These are phyloP conservation scores for Leptographium lundbergii DNA, from an alignment of 2,329 filamentous ascomycete species.

Conservation along the genomic window DNA sequence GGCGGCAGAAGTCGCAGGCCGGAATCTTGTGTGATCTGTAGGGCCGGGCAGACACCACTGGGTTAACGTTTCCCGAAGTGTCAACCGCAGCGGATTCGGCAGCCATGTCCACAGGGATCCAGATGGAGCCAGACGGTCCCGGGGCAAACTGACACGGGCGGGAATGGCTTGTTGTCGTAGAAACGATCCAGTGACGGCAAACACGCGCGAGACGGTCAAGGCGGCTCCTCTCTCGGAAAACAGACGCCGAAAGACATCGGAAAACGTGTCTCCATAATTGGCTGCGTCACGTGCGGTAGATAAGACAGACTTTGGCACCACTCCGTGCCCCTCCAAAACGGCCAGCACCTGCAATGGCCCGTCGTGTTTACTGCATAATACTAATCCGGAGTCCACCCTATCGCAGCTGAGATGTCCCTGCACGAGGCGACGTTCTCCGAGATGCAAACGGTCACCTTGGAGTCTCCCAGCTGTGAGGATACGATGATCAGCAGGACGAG, in stretches of 20 bases:
- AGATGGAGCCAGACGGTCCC: neutral
- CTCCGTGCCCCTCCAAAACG: no score
- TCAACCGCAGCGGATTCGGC: neutral
- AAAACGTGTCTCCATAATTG: neutral
- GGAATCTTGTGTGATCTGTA: conserved; percentile 13
- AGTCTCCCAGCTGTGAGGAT: no score
- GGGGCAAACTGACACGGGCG: neutral
- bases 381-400: no score
- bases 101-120: neutral
- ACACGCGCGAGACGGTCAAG: neutral
- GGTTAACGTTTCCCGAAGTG: neutral
- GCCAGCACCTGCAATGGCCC: no score
- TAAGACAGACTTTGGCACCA: neutral
- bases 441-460: no score
- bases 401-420: no score
- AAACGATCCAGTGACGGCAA: neutral
- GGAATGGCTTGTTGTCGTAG: neutral
- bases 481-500: no score
- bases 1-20: conserved; percentile 5
- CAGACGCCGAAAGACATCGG: neutral
- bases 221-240: neutral
- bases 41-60: neutral
- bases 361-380: no score
- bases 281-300: neutral
- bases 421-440: no score